Conservation (phyloP, 129 eudicot species). For the Chrysanthemum seticuspe region DNA sequence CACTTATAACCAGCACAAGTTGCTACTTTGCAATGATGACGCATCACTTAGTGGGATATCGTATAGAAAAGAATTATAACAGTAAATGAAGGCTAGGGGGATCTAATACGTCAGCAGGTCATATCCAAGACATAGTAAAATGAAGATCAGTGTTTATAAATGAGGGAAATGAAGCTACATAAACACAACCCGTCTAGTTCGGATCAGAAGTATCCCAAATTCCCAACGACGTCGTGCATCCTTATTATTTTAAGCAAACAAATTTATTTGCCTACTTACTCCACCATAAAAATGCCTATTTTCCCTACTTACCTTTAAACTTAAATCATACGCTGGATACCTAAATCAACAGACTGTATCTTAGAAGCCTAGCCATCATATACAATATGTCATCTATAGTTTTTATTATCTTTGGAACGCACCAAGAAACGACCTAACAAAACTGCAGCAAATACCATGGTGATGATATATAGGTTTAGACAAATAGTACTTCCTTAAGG, state of each 20-base stretch:
- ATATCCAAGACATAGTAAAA: neutral
- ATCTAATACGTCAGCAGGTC: neutral
- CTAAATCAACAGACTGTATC: neutral
- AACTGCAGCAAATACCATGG: neutral
- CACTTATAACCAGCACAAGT: neutral
- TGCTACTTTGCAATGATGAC: conserved; percentile 1
- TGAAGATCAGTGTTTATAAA: neutral
- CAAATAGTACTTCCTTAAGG: neutral
- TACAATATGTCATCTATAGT: neutral
- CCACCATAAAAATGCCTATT: conserved; percentile 7
- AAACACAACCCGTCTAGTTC: conserved; percentile 5
- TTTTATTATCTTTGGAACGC: neutral
- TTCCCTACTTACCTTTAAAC: conserved; percentile 8
- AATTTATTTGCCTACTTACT: conserved; percentile 2
- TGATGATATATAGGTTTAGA: neutral
- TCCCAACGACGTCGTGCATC: neutral
- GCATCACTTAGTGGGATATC: neutral
- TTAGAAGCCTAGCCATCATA: neutral
- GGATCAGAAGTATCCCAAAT: conserved; percentile 1
- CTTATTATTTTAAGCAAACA: conserved; percentile 6
- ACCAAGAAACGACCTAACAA: neutral
- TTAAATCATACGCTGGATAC: neutral
- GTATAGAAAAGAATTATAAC: no score
- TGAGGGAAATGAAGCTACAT: neutral
- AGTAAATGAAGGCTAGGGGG: neutral